Evolutionary conservation across 257 asterid genomes (phyloP).

Genomic region (Solanum dulcamara): DNA sequence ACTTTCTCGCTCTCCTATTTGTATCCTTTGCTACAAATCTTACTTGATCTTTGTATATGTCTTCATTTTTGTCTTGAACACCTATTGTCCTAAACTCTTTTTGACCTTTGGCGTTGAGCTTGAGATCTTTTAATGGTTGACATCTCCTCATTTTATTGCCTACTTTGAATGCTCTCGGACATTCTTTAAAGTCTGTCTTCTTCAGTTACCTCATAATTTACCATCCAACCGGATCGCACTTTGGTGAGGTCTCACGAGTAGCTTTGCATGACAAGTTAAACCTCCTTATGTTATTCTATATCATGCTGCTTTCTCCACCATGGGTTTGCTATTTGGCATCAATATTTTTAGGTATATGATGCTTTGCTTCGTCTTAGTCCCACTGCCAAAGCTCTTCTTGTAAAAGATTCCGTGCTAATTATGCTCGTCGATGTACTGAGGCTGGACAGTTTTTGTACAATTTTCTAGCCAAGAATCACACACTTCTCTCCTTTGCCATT

Average conservation of each 20-base stretch:
- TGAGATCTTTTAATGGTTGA: not conserved
- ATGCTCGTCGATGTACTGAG: not conserved
- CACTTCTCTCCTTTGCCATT: not conserved
- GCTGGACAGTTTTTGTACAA: not conserved
- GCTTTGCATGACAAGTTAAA: not conserved
- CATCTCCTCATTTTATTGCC: not conserved
- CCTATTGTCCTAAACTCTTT: not conserved
- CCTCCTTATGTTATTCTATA: not conserved
- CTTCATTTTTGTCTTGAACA: not conserved
- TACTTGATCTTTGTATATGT: not conserved
- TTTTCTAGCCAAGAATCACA: not conserved
- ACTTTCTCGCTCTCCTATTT: not conserved
- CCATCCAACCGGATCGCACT: not conserved
- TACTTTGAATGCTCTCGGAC: not conserved
- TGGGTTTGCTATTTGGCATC: not conserved
- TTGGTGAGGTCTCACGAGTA: not conserved
- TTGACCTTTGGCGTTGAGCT: not conserved
- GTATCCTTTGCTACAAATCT: not conserved
- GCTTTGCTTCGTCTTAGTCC: not conserved
- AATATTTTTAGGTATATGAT: not conserved
- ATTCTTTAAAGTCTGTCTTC: not conserved
- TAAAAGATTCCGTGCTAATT: not conserved
- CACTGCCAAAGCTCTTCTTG: not conserved
- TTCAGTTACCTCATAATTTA: not conserved
- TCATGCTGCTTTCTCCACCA: not conserved